These are phyloP conservation scores for Sanghuangporus sanghuang DNA, from an alignment of 1,284 basidiomycete species.

Conservation along the genomic window DNA sequence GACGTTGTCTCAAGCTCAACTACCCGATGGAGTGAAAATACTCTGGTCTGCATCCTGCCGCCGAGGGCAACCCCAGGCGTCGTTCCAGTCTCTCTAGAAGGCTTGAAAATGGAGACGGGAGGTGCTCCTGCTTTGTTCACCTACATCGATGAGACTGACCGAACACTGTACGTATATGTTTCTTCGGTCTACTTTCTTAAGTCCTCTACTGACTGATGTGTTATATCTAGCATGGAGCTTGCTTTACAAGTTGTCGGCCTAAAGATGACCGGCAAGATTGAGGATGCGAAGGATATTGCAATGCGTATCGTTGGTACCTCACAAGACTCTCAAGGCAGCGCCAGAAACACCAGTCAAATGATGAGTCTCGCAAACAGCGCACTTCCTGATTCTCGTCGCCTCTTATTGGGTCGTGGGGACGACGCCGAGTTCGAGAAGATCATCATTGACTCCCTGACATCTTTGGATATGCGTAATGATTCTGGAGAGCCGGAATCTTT, in stretches of 20 bases:
- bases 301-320: slow-evolving; percentile 74
- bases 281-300: slow-evolving; percentile 89
- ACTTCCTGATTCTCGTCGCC: slow-evolving; percentile 44
- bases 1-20: slow-evolving; percentile 79
- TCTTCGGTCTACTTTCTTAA: slow-evolving; percentile 14
- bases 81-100: slow-evolving; percentile 87
- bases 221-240: slow-evolving; percentile 74
- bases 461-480: slow-evolving; percentile 54
- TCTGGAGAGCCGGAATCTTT: slow-evolving; percentile 33
- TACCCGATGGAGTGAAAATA: slow-evolving; percentile 90
- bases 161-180: slow-evolving; percentile 64
- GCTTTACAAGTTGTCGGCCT: slow-evolving; percentile 92
- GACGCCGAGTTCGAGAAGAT: slow-evolving; percentile 70
- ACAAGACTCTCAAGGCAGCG: slow-evolving; percentile 28
- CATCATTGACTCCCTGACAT: slow-evolving; percentile 73
- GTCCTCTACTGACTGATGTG: slow-evolving; percentile 20
- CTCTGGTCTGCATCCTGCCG: slow-evolving; percentile 89
- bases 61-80: slow-evolving; percentile 79
- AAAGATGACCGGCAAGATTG: slow-evolving; percentile 94
- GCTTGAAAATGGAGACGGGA: slow-evolving; percentile 50
- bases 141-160: slow-evolving; percentile 87
- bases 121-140: slow-evolving; percentile 67
- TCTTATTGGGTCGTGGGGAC: slow-evolving; percentile 46
- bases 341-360: slow-evolving; percentile 34
- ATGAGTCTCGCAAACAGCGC: slow-evolving; percentile 48